phyloP scores from a whole-genome alignment of 805 yeast species.

The Dipodascus geniculatus region DNA sequence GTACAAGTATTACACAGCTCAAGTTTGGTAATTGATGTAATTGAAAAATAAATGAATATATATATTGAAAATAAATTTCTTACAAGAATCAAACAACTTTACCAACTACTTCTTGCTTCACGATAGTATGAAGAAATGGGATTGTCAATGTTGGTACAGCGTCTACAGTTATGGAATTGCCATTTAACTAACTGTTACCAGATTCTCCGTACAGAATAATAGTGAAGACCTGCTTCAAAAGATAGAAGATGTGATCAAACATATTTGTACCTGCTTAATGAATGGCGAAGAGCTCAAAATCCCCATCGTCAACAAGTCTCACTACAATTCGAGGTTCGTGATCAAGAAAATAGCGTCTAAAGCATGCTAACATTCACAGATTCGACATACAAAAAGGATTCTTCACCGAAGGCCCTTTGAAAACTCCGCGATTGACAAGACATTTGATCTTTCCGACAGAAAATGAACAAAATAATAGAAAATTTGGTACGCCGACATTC shows the following conservation, averaged over 20 bases:
- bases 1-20: too few relatives aligned
- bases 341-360: background rate
- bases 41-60: too few relatives aligned
- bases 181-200: background rate
- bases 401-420: conserved; percentile 2
- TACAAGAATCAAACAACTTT: too few relatives aligned
- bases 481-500: background rate
- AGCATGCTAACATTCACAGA: background rate
- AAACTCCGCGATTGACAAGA: background rate
- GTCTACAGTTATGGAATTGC: too few relatives aligned
- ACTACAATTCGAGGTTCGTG: background rate
- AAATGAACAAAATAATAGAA: background rate
- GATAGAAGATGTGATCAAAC: background rate
- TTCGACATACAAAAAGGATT: background rate
- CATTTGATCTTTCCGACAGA: background rate
- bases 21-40: too few relatives aligned
- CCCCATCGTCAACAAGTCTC: background rate
- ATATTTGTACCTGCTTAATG: too few relatives aligned
- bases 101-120: too few relatives aligned
- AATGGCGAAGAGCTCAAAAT: background rate
- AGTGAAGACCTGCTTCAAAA: background rate
- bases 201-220: background rate
- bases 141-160: too few relatives aligned
- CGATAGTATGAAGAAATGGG: too few relatives aligned
- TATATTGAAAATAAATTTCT: too few relatives aligned